Conservation (phyloP, 2,329 filamentous ascomycete genomes). For the Diaporthe citriasiana region DNA sequence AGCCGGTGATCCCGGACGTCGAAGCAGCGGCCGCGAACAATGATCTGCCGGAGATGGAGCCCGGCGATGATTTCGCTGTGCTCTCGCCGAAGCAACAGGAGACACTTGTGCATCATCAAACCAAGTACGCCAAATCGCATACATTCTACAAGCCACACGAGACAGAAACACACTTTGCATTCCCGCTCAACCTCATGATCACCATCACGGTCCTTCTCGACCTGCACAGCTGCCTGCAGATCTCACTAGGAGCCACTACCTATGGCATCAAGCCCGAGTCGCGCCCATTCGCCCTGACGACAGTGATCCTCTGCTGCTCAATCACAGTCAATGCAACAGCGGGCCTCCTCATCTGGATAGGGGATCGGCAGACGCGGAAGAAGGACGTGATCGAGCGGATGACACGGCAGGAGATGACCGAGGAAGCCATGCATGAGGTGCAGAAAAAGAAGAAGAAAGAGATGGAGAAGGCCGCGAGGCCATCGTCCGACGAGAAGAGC, state of each 20-base stretch:
- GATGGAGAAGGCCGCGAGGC: constrained; percentile 30
- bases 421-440: constrained; percentile 65
- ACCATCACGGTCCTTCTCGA: constrained; percentile 85
- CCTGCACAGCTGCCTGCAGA: constrained; percentile 83
- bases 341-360: constrained; percentile 81
- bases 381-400: constrained; percentile 87
- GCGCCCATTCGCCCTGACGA: constrained; percentile 80
- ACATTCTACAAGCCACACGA: constrained; percentile 93
- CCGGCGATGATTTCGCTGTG: constrained; percentile 68
- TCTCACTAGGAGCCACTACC: constrained; percentile 82
- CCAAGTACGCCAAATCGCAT: constrained; percentile 84
- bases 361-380: constrained; percentile 83
- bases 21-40: constrained; percentile 59
- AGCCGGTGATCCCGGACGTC: constrained; percentile 52
- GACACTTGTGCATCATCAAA: constrained; percentile 81
- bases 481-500: constrained; percentile 12
- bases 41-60: constrained; percentile 55
- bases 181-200: constrained; percentile 80
- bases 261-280: constrained; percentile 82
- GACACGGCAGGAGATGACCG: constrained; percentile 81
- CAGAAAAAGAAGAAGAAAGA: constrained; percentile 58
- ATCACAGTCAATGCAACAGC: constrained; percentile 84
- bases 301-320: constrained; percentile 83
- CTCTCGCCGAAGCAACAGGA: constrained; percentile 76
- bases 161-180: constrained; percentile 84